Conservation (phyloP, 2,329 filamentous ascomycete genomes). For the Alternaria postmessia region DNA sequence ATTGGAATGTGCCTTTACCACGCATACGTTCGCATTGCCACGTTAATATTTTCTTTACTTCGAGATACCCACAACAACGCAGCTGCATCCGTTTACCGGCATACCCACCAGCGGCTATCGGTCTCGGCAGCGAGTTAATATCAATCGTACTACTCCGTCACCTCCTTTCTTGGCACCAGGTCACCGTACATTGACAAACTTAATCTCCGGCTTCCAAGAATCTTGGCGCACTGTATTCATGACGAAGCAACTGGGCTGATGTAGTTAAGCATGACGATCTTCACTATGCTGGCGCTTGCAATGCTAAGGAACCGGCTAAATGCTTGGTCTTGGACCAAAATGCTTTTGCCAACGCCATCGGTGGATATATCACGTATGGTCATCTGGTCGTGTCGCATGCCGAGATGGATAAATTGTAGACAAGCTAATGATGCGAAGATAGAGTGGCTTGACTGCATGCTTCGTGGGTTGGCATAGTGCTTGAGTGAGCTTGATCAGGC, state of each 20-base stretch:
- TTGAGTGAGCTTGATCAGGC: slow-evolving; percentile 25
- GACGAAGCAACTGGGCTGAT: slow-evolving; percentile 6
- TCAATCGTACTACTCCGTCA: slow-evolving; percentile 2
- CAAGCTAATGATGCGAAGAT: slow-evolving; percentile 21
- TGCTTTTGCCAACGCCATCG: slow-evolving; percentile 28
- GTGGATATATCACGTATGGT: slow-evolving; percentile 8
- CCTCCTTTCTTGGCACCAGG: slow-evolving; percentile 8
- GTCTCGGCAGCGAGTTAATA: slow-evolving; percentile 4
- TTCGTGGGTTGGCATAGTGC: slow-evolving; percentile 19
- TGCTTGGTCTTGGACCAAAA: slow-evolving; percentile 26
- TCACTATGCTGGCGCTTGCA: slow-evolving; percentile 2
- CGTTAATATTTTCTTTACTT: background rate
- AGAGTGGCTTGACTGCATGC: slow-evolving; percentile 23
- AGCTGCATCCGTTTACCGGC: background rate
- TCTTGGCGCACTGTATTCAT: slow-evolving; percentile 20
- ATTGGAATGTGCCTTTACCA: background rate
- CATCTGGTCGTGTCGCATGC: slow-evolving; percentile 18
- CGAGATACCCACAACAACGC: slow-evolving; percentile 1
- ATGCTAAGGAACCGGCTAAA: slow-evolving; percentile 40
- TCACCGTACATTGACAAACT: background rate
- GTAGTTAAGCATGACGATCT: slow-evolving; percentile 5
- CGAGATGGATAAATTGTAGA: slow-evolving; percentile 19
- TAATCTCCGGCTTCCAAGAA: slow-evolving; percentile 2
- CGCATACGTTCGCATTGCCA: background rate
- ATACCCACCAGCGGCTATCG: background rate